Evolutionary conservation across 495 filamentous ascomycete genomes (phyloP).

Genomic region (Neurospora hispaniola): DNA sequence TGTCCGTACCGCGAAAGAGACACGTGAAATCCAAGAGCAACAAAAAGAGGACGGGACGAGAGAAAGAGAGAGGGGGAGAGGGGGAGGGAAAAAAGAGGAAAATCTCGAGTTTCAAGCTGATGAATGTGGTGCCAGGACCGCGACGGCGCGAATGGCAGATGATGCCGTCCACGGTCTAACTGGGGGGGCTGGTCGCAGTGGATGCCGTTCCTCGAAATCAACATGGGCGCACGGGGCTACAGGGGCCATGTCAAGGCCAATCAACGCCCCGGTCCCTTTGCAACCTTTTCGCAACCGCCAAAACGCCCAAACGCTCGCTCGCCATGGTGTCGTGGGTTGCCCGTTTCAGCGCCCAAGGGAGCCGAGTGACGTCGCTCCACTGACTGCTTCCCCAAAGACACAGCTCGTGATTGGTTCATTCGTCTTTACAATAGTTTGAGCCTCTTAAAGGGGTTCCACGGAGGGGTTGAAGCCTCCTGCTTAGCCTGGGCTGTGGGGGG

Average conservation of each 20-base stretch:
- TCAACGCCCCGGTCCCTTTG: background rate
- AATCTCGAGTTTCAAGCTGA: background rate
- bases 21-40: background rate
- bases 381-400: background rate
- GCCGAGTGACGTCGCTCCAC: conserved; percentile 12
- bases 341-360: background rate
- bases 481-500: background rate
- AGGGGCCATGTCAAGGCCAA: background rate
- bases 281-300: background rate
- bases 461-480: conserved; percentile 5
- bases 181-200: background rate
- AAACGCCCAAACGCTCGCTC: background rate
- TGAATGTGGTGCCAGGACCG: background rate
- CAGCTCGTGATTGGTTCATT: conserved; percentile 15
- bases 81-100: background rate
- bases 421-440: conserved; percentile 4
- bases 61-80: background rate
- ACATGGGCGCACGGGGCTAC: background rate
- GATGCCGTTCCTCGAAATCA: background rate
- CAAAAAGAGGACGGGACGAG: background rate
- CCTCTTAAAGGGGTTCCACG: conserved; percentile 1
- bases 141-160: background rate
- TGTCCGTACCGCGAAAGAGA: background rate
- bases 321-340: background rate
- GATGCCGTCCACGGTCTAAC: background rate